A percentile compares a stretch with the other conserved stretches of the same genome.
phyloP scores from a whole-genome alignment of 345 rosid genomes.

The Jatropha curcas region DNA sequence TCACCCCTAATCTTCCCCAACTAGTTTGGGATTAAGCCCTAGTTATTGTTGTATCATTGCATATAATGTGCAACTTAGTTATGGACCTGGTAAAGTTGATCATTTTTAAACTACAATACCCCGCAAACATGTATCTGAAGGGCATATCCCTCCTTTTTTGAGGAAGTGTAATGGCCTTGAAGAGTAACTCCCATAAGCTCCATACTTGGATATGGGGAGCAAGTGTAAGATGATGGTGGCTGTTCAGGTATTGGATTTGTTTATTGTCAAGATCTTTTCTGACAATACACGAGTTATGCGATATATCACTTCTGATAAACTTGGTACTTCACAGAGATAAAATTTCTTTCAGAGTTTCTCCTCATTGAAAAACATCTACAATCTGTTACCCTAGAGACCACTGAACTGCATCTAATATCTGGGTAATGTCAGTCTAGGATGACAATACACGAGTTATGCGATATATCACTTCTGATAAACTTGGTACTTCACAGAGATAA shows the following conservation, averaged over 20 bases:
- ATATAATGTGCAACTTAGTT: background rate
- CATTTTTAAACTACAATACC: background rate
- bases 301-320: background rate
- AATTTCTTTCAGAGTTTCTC: background rate
- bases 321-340: background rate
- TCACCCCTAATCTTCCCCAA: too few relatives aligned
- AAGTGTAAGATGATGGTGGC: background rate
- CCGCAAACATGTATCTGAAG: background rate
- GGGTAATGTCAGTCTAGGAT: too few relatives aligned
- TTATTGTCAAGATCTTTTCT: background rate
- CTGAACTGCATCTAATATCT: background rate
- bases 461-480: background rate
- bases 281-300: background rate
- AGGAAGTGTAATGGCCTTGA: background rate
- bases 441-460: background rate
- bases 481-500: background rate
- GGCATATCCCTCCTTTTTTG: background rate
- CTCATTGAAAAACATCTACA: background rate
- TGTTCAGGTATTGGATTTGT: background rate
- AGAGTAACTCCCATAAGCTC: background rate
- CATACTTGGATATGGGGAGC: background rate
- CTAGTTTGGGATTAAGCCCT: too few relatives aligned
- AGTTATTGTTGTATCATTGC: too few relatives aligned
- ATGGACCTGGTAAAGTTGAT: background rate
- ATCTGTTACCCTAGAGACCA: background rate